Evolutionary conservation across 257 asterid species (phyloP).

Genomic region (Verbena officinalis): DNA sequence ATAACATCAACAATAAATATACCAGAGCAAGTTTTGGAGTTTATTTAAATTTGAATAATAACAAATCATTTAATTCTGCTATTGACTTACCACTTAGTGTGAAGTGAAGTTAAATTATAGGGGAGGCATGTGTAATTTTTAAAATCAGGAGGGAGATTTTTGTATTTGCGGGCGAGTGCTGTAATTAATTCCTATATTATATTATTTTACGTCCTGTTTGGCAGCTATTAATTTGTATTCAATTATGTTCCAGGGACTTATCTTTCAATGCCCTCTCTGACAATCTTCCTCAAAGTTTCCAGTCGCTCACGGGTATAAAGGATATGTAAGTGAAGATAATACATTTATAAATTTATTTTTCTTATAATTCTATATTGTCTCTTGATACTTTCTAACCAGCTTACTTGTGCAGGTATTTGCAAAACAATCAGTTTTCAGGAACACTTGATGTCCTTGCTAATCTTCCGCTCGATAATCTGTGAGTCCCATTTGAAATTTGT

Average conservation of each 20-base stretch:
- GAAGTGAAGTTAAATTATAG: too few relatives aligned
- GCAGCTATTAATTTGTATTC: constrained; percentile 21
- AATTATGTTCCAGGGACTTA: constrained; percentile 77
- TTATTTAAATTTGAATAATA: too few relatives aligned
- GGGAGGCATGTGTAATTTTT: too few relatives aligned
- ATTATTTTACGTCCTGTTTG: not conserved
- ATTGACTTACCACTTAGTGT: too few relatives aligned
- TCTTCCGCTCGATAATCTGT: constrained; percentile 86
- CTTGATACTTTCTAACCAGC: constrained; percentile 19
- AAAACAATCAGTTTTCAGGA: constrained; percentile 92
- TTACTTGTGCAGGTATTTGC: constrained; percentile 70
- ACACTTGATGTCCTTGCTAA: constrained; percentile 80
- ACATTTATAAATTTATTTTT: not conserved
- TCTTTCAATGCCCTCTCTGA: constrained; percentile 76
- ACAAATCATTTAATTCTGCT: too few relatives aligned
- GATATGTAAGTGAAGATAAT: constrained; percentile 72
- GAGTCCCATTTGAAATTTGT: constrained; percentile 39
- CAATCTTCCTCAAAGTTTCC: constrained; percentile 79
- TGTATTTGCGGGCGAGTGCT: too few relatives aligned
- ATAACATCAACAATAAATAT: too few relatives aligned
- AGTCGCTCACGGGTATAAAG: constrained; percentile 50
- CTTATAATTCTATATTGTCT: not conserved
- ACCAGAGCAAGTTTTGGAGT: too few relatives aligned
- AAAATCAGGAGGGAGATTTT: too few relatives aligned
- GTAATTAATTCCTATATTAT: too few relatives aligned